Percentiles rank a stretch among this genome's conserved stretches.
Conservation (phyloP, 441 rosid species). For the Syzygium malaccense region DNA sequence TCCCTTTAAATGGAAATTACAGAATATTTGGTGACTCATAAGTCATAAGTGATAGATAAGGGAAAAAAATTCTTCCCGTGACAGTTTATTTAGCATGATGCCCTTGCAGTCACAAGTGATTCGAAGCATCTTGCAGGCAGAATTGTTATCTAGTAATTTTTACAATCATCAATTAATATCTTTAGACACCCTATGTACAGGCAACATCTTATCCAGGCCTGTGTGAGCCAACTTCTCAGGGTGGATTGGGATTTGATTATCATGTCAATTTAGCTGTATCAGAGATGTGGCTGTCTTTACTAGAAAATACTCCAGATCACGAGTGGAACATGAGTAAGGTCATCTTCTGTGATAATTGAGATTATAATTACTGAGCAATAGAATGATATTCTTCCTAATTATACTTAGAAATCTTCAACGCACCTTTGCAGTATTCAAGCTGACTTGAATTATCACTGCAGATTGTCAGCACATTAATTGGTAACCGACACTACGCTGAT, state of each 20-base stretch:
- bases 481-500: conserved; percentile 54
- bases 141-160: neutral
- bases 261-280: conserved; percentile 80
- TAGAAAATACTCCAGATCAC: conserved; percentile 55
- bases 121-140: neutral
- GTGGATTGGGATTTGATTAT: conserved; percentile 95
- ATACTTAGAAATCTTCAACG: neutral
- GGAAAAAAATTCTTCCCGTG: neutral
- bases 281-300: conserved; percentile 90
- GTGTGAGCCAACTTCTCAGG: conserved; percentile 86
- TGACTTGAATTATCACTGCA: conserved; percentile 19
- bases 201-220: conserved; percentile 90
- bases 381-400: neutral
- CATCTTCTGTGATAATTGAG: conserved; percentile 4
- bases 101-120: neutral
- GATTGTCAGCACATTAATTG: conserved; percentile 72
- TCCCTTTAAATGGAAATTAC: neutral
- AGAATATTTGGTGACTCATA: neutral
- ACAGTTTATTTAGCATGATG: neutral
- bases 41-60: neutral
- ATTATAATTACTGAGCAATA: neutral
- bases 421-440: neutral
- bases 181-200: conserved; percentile 20
- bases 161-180: neutral
- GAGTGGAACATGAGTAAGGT: conserved; percentile 99